These are phyloP conservation scores for Meyerozyma carpophila DNA, from an alignment of 1,139 yeast genomes.

Conservation along the genomic window DNA sequence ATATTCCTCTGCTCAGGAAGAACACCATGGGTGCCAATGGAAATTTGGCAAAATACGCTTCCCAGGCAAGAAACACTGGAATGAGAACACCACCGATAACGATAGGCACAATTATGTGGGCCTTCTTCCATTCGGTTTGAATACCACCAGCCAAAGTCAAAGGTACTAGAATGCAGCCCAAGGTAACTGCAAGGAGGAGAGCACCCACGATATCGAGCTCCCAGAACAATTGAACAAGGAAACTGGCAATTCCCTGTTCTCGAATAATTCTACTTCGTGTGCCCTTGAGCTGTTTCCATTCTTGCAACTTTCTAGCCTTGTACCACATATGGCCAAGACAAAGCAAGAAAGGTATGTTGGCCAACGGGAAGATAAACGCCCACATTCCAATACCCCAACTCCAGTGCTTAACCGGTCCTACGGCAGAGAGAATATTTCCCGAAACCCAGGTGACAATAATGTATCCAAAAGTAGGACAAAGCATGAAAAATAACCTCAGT, in stretches of 20 bases:
- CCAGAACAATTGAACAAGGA: conserved; percentile 27
- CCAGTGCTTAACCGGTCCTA: conserved; percentile 14
- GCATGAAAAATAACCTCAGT: conserved; percentile 12
- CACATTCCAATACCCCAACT: conserved; percentile 34
- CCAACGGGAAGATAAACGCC: conserved; percentile 36
- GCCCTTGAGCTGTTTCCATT: conserved; percentile 24
- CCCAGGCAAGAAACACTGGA: conserved; percentile 10
- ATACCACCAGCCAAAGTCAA: conserved; percentile 36
- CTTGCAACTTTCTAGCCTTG: conserved; percentile 28
- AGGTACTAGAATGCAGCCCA: conserved; percentile 36
- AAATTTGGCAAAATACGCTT: conserved; percentile 2
- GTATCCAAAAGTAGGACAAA: conserved; percentile 12
- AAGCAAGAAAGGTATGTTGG: conserved; percentile 26
- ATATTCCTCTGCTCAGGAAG: background rate
- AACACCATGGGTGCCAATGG: conserved; percentile 1
- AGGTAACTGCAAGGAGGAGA: conserved; percentile 22
- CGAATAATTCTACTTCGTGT: conserved; percentile 16
- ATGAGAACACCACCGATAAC: conserved; percentile 10
- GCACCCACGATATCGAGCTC: conserved; percentile 30
- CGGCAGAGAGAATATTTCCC: conserved; percentile 6
- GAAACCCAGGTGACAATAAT: conserved; percentile 13
- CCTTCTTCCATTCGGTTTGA: conserved; percentile 21
- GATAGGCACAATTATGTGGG: conserved; percentile 5
- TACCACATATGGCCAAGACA: conserved; percentile 31
- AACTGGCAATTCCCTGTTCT: conserved; percentile 19